Percentiles rank a stretch among this genome's conserved stretches.
These are phyloP conservation scores for Pezicula radicicola DNA, from an alignment of 2,329 filamentous ascomycete genomes.

Conservation along the genomic window DNA sequence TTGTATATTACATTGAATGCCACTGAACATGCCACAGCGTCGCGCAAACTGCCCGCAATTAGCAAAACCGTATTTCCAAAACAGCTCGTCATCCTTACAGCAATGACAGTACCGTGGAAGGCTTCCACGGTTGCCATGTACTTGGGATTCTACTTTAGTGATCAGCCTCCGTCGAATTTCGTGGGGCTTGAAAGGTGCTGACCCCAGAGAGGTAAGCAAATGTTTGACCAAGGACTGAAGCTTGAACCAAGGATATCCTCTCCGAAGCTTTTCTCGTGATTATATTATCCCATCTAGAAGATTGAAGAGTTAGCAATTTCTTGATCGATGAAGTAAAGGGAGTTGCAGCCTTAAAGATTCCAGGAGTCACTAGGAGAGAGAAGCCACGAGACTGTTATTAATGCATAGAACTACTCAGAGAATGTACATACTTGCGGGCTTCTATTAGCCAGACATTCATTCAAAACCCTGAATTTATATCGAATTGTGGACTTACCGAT, in stretches of 20 bases:
- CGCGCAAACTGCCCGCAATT: slow-evolving; percentile 22
- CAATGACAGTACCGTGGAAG: slow-evolving; percentile 11
- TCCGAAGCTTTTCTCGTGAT: neutral
- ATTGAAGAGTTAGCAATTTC: too few species aligned
- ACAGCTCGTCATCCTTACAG: slow-evolving; percentile 5
- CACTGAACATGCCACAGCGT: slow-evolving; percentile 5
- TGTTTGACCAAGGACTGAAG: slow-evolving; percentile 8
- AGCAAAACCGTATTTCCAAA: slow-evolving; percentile 3
- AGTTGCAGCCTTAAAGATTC: too few species aligned
- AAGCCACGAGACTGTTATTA: too few species aligned
- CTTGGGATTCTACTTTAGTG: slow-evolving; percentile 6
- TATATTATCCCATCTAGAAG: slow-evolving; percentile 10
- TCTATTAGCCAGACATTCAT: too few species aligned
- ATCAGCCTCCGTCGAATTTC: neutral
- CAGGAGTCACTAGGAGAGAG: too few species aligned
- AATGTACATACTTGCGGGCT: too few species aligned
- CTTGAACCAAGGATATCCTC: slow-evolving; percentile 6
- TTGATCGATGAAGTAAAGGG: neutral
- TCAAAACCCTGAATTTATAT: too few species aligned
- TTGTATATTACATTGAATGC: neutral
- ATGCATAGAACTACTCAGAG: too few species aligned
- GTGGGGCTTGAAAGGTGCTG: neutral
- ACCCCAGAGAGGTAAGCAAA: slow-evolving; percentile 14
- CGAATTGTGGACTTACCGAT: slow-evolving; percentile 2
- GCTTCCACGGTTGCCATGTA: slow-evolving; percentile 9